Percentiles rank a stretch among this genome's conserved stretches.
Evolutionary conservation across 805 yeast species (phyloP).

Genomic region (Priceomyces melissophilus): DNA sequence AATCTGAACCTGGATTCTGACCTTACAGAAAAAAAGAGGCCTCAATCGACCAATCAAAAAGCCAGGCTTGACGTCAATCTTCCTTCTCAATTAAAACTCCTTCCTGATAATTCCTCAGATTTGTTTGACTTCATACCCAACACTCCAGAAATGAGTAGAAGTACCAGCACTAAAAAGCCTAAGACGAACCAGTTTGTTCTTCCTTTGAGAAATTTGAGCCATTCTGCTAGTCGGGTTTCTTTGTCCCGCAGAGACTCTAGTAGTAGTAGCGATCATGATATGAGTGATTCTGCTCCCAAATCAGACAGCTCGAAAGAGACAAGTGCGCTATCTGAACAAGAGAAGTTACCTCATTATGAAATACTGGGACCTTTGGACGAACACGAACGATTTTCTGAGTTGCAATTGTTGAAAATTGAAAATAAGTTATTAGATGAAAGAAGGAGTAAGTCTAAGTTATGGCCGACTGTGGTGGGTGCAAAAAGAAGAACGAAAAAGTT

Average conservation of each 20-base stretch:
- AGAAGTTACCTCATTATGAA: slow-evolving; percentile 2
- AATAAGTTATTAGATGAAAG: slow-evolving; percentile 39
- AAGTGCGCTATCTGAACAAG: slow-evolving; percentile 1
- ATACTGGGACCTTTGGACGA: slow-evolving; percentile 7
- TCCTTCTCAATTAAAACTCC: slow-evolving; percentile 57
- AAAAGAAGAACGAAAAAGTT: slow-evolving; percentile 68
- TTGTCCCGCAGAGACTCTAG: slow-evolving; percentile 3
- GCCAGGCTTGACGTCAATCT: slow-evolving; percentile 17
- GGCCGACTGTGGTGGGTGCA: slow-evolving; percentile 58
- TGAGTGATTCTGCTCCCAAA: slow-evolving; percentile 1
- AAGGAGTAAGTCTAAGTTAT: slow-evolving; percentile 33
- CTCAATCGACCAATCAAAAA: slow-evolving; percentile 3
- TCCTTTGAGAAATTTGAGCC: not conserved
- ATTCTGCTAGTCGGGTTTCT: not conserved
- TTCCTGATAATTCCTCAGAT: slow-evolving; percentile 35
- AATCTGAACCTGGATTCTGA: slow-evolving; percentile 4
- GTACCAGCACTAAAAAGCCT: slow-evolving; percentile 33
- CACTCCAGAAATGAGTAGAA: slow-evolving; percentile 26
- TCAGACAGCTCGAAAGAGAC: slow-evolving; percentile 7
- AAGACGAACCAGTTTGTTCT: slow-evolving; percentile 7
- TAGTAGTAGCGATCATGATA: not conserved
- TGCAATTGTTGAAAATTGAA: slow-evolving; percentile 44
- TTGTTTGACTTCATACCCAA: slow-evolving; percentile 26
- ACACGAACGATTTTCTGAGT: slow-evolving; percentile 32
- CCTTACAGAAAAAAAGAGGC: slow-evolving; percentile 4